Evolutionary conservation across 1,284 basidiomycete species (phyloP).

Genomic region (Trichosporon inkin): DNA sequence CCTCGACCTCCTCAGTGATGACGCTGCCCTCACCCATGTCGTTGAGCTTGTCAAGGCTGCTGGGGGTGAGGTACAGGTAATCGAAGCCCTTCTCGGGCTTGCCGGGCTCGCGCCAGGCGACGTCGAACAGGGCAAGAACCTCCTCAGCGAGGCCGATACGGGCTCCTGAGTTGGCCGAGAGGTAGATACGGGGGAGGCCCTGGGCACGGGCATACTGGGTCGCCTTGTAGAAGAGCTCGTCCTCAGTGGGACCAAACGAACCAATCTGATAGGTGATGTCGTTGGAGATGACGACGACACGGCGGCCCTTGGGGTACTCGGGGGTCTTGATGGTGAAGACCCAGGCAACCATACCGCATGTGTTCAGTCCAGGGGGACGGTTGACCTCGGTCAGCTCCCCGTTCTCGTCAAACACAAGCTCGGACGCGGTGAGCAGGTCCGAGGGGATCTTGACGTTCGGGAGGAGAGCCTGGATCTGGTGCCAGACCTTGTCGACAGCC

Average conservation of each 20-base stretch:
- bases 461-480: constrained; percentile 63
- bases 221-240: constrained; percentile 93
- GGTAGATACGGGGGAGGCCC: constrained; percentile 90
- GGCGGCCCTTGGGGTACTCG: constrained; percentile 86
- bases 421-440: constrained; percentile 72
- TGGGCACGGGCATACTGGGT: constrained; percentile 85
- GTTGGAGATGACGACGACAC: constrained; percentile 87
- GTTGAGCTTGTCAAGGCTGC: constrained; percentile 76
- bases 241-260: constrained; percentile 93
- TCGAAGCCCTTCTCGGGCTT: constrained; percentile 92
- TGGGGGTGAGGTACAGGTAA: constrained; percentile 90
- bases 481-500: constrained; percentile 90
- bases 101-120: constrained; percentile 77
- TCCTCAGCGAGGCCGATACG: constrained; percentile 96
- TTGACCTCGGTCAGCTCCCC: constrained; percentile 85
- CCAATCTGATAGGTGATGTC: constrained; percentile 99
- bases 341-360: constrained; percentile 98
- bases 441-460: constrained; percentile 70
- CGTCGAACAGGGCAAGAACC: constrained; percentile 80
- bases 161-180: constrained; percentile 97
- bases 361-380: constrained; percentile 88
- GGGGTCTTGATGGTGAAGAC: constrained; percentile 89
- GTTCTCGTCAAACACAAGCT: constrained; percentile 91
- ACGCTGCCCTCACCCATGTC: constrained; percentile 75
- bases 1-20: constrained; percentile 77